Conservation (phyloP, 2,329 filamentous ascomycete genomes). For the Alternaria sp. region DNA sequence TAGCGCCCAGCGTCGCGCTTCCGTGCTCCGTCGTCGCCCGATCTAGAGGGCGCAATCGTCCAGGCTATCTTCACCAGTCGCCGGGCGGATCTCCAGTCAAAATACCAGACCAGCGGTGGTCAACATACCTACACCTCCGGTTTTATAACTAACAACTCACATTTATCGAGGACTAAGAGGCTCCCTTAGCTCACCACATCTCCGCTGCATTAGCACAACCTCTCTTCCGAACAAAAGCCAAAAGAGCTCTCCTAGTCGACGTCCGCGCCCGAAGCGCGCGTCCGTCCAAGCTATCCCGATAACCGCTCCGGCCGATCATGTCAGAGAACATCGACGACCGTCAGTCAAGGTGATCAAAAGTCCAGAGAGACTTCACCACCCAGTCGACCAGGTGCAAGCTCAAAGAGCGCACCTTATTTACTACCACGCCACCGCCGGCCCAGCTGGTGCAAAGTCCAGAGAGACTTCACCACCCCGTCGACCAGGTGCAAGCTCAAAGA, state of each 20-base stretch:
- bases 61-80: too few relatives aligned
- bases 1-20: background rate
- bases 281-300: background rate
- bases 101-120: rapidly evolving
- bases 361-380: background rate
- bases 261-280: background rate
- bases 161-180: too few relatives aligned
- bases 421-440: background rate
- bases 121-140: background rate
- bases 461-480: background rate
- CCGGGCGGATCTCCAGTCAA: too few relatives aligned
- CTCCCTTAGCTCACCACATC: too few relatives aligned
- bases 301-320: background rate
- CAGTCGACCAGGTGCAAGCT: background rate
- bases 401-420: background rate
- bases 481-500: background rate
- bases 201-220: rapidly evolving
- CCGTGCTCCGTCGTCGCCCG: background rate
- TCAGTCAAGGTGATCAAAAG: rapidly evolving
- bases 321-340: background rate
- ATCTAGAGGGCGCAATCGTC: background rate
- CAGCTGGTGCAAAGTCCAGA: background rate
- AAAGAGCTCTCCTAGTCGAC: background rate
- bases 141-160: background rate
- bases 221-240: background rate